phyloP scores from a whole-genome alignment of 2,329 filamentous ascomycete species.

The Raffaelea arxii region DNA sequence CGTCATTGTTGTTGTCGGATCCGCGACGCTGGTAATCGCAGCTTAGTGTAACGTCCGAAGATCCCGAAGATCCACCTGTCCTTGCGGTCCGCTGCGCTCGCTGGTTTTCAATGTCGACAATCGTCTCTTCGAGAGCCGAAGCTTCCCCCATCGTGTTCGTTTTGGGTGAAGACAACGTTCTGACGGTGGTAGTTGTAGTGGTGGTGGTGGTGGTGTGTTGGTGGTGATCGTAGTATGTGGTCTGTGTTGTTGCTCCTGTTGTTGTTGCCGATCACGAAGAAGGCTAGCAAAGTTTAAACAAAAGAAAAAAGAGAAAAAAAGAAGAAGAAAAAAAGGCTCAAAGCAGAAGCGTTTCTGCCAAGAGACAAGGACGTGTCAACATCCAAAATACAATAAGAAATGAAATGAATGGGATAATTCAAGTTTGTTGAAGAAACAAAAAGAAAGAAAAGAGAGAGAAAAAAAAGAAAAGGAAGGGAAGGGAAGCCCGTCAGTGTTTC shows the following conservation, averaged over 20 bases:
- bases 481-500: no score
- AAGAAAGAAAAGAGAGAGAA: not conserved
- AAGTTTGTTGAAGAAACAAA: not conserved
- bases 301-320: not conserved
- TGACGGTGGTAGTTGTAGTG: no score
- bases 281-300: not conserved
- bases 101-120: constrained; percentile 2
- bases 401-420: no score
- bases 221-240: no score
- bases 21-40: no score
- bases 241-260: no score
- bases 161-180: not conserved
- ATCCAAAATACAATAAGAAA: no score
- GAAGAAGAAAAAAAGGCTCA: not conserved
- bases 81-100: constrained; percentile 1
- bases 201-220: no score
- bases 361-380: no score
- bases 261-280: no score
- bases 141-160: constrained; percentile 3
- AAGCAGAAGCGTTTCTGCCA: not conserved
- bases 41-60: constrained; percentile 9
- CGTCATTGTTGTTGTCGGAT: not conserved
- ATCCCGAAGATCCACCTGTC: constrained; percentile 9
- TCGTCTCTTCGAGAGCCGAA: not conserved
- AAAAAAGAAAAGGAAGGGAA: not conserved